Evolutionary conservation across 2,329 filamentous ascomycete genomes (phyloP).

Genomic region (Colletotrichum cordylinicola): DNA sequence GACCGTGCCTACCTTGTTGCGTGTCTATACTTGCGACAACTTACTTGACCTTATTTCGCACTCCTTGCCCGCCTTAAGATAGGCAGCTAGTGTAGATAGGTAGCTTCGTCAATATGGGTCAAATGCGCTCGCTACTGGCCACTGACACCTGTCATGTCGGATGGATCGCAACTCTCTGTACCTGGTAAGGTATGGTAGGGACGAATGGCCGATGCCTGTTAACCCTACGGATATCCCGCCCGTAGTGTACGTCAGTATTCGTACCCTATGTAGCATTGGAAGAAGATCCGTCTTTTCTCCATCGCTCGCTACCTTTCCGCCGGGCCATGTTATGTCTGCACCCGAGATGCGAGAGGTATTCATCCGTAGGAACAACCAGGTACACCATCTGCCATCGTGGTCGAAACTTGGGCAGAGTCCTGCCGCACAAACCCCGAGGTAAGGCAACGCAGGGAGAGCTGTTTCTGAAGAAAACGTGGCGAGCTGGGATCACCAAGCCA

Average conservation of each 20-base stretch:
- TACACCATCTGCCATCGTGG: neutral
- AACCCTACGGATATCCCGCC: neutral
- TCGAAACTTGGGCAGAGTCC: neutral
- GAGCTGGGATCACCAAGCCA: neutral
- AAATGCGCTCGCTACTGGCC: neutral
- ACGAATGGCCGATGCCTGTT: neutral
- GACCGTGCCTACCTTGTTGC: neutral
- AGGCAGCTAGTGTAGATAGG: neutral
- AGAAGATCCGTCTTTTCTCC: neutral
- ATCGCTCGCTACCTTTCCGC: neutral
- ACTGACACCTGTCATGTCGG: neutral
- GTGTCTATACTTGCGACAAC: neutral
- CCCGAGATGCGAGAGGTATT: neutral
- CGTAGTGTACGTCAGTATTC: neutral
- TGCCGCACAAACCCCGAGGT: neutral
- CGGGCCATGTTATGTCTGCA: neutral
- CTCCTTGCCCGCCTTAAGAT: neutral
- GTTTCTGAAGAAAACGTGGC: constrained; percentile 13
- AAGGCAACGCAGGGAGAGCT: neutral
- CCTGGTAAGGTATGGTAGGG: neutral
- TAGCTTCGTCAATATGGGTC: neutral
- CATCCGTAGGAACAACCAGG: neutral
- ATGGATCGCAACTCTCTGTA: neutral
- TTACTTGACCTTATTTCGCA: neutral
- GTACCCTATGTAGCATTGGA: neutral